Base-by-base conservation (phyloP, 2,329 filamentous ascomycete genomes). In the Ceratocystis colombiana region DNA sequence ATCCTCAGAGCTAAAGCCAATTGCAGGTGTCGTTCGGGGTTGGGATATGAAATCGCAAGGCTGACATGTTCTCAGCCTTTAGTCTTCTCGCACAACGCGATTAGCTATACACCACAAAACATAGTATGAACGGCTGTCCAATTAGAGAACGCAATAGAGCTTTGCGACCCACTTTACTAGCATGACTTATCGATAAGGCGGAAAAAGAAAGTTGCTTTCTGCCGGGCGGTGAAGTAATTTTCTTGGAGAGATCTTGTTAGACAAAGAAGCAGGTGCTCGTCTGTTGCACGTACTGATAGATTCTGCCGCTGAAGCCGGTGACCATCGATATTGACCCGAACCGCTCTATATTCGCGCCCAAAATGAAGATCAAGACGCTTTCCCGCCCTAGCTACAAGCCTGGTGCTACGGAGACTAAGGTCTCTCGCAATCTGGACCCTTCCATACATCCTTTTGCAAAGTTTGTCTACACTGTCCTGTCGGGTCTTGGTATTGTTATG, bases 381-480 rank as follows among this genome's bases (percentile, higher is more conserved):
- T 84, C 80, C 70, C 84, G 87, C 71, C 84, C 87, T 33, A 82
- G 84, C 67, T 81, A 85, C 71, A 86, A 88, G 75, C 81, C 86
- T 33, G 81, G 86, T 20, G 87, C 87, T 68, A 84, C 85, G 66
- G 82, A 83, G 74, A 76, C 84, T 64, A 87, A 85, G 72, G 78
- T 83, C 71, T 84, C 86, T 68, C 83, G 86, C 70, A 89, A 89
- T 73, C 81, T 95, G 72, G 89, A 96, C 77, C 88, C 92, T 33
- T 86, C 89, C 53, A 82, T 93, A 68, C 91, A 96, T 77, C 92
- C 90, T 1, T 96, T 96, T 76, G 91, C 67, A 20, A 68, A 68
- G 67, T 68, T 37, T 44, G 67, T 64, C 50, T 8, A 37, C 41
- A 59, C 41, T 44, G 25, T 50, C 10, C 33, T 44, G 8, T 17